Conservation (phyloP, 2,329 filamentous ascomycete species). For the Ascochyta koolunga region DNA sequence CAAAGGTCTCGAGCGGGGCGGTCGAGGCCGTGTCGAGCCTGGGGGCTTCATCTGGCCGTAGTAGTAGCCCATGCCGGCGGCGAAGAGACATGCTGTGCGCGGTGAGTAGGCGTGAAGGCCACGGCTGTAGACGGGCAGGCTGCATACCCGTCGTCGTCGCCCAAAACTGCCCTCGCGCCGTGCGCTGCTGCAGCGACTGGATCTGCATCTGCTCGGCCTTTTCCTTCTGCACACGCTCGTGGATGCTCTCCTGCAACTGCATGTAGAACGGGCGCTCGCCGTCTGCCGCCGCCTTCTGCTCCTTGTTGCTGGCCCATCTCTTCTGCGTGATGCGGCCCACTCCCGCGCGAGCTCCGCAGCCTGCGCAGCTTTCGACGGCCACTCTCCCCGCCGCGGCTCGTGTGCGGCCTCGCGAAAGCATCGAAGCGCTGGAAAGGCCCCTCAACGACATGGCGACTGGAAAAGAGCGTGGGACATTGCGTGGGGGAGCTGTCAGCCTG, state of each 20-base stretch:
- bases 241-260: constrained; percentile 67
- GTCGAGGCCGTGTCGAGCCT: constrained; percentile 61
- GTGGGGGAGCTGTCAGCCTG: constrained; percentile 19
- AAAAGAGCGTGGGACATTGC: constrained; percentile 22
- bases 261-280: constrained; percentile 60
- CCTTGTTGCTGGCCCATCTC: constrained; percentile 45
- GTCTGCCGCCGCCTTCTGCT: constrained; percentile 26
- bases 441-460: constrained; percentile 39
- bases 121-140: no score
- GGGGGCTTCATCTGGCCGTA: constrained; percentile 59
- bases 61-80: constrained; percentile 61
- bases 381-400: constrained; percentile 6
- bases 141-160: constrained; percentile 32
- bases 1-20: constrained; percentile 56
- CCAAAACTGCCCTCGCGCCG: constrained; percentile 47
- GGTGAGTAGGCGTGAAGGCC: constrained; percentile 9
- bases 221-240: constrained; percentile 63
- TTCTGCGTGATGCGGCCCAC: constrained; percentile 28
- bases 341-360: constrained; percentile 13
- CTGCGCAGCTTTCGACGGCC: neutral
- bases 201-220: constrained; percentile 59
- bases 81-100: constrained; percentile 56
- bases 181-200: constrained; percentile 30
- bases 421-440: constrained; percentile 32
- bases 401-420: constrained; percentile 23